Evolutionary conservation across 805 yeast species (phyloP), one percentile per base, ranked within the genome.

Genomic region (Lachancea mirantina): DNA sequence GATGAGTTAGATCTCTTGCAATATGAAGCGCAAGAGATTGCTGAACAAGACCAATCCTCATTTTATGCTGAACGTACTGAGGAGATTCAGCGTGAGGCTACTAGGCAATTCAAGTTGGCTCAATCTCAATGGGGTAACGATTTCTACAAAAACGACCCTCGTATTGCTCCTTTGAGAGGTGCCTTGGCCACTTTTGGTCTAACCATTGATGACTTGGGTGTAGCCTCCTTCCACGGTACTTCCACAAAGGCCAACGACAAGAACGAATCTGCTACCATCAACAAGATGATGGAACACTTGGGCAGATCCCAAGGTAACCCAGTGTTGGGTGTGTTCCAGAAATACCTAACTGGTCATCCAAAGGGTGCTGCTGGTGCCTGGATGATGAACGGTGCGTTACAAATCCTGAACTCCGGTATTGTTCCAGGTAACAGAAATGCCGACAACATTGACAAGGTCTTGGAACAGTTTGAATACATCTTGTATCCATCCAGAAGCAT

Each of bases 321-420:
- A 43, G 88, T 94, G 30, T 72, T 81, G 49, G 96, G 97, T 75
- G 94, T 92, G 35, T 89, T 94, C 95, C 99, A 92, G 68, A 92
- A 92, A 67, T 92, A 74, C 77, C 76, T 92, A 57, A 92, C 99
- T 52, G 99, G 99, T 67, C 99, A 92, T 72, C 98, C 98, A 53
- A 92, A 92, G 83, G 99, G 99, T 76, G 98, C 98, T 52, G 99
- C 99, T 38, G 99, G 96, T 74, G 97, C 99, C 38, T 92, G 98
- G 98, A 92, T 92, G 98, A 68, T 92, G 74, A 94, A 92, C 64
- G 99, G 99, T 65, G 95, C 85, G 37, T 68, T 92, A 48, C 99
- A 92, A 70, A 78, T 88, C 48, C 70, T 92, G 61, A 82, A 84
- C 68, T 62, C 83, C 52, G 97, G 98, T 64, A 55, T 88, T 52